A percentile compares a stretch with the other conserved stretches of the same genome.
Conservation (phyloP, 1,284 basidiomycete species). For the Rhodotorula sp. region DNA sequence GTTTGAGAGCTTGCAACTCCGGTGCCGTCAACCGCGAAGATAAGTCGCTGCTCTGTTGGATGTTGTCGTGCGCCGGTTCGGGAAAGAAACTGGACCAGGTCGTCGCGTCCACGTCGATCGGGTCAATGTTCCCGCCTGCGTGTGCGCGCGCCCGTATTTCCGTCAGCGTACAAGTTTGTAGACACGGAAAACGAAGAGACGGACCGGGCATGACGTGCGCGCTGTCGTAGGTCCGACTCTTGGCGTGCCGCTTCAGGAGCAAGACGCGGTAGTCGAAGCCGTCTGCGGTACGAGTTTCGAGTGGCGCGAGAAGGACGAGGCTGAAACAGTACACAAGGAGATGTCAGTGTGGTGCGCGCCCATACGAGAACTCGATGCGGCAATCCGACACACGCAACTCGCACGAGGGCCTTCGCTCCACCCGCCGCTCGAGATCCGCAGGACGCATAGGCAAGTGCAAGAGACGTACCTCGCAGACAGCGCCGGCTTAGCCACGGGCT, state of each 20-base stretch:
- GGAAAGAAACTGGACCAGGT: conserved; percentile 15
- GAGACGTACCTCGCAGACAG: no score
- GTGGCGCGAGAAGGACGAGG: conserved; percentile 35
- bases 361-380: no score
- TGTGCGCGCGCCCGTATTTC: no score
- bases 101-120: conserved; percentile 22
- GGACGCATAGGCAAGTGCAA: no score
- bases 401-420: no score
- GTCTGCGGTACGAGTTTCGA: conserved; percentile 27
- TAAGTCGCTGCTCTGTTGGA: not conserved
- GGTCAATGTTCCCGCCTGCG: conserved; percentile 41
- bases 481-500: no score
- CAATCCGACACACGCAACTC: no score
- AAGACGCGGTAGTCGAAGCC: conserved; percentile 41
- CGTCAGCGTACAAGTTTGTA: no score
- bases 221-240: conserved; percentile 28
- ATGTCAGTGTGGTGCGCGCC: no score
- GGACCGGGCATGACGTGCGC: conserved; percentile 43
- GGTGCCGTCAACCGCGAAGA: not conserved
- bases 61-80: not conserved
- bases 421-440: no score
- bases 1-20: conserved; percentile 23
- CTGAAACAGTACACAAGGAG: no score
- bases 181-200: not conserved
- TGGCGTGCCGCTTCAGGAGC: conserved; percentile 33